phyloP scores from a whole-genome alignment of 2,329 filamentous ascomycete species.

The Pseudofabraea citricarpa region DNA sequence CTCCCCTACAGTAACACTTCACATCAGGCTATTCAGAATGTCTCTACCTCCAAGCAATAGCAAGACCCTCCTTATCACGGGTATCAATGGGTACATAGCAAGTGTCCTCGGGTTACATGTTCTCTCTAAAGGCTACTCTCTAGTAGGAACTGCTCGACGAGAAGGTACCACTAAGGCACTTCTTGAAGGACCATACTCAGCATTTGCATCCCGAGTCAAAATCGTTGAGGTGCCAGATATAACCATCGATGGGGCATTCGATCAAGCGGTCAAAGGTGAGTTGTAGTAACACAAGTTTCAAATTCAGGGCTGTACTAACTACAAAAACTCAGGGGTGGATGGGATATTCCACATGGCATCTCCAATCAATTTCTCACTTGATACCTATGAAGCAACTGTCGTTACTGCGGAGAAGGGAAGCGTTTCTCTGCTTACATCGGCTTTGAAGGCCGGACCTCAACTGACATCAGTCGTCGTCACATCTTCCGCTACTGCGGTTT shows the following conservation, averaged over 20 bases:
- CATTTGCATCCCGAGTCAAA: conserved; percentile 20
- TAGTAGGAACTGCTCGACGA: conserved; percentile 26
- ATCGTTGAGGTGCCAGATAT: conserved; percentile 25
- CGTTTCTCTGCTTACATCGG: conserved; percentile 22
- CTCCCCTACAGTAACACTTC: no score
- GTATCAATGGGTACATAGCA: conserved; percentile 30
- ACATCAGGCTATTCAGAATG: no score
- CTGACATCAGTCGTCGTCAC: conserved; percentile 38
- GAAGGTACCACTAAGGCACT: conserved; percentile 16
- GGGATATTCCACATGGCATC: conserved; percentile 28
- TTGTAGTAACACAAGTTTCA: no score
- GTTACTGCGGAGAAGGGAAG: conserved; percentile 21
- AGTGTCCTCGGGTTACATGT: conserved; percentile 21
- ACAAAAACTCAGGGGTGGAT: no score
- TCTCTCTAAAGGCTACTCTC: conserved; percentile 23
- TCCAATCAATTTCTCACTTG: conserved; percentile 24
- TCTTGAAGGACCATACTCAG: conserved; percentile 21
- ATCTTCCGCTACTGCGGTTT: conserved; percentile 25
- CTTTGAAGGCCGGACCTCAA: conserved; percentile 26
- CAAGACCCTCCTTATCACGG: conserved; percentile 27
- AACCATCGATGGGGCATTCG: conserved; percentile 22
- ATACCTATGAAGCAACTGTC: conserved; percentile 25
- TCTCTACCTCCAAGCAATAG: conserved; percentile 20
- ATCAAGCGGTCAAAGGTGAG: conserved; percentile 24
- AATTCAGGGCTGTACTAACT: no score